Evolutionary conservation across 768 basidiomycete species (phyloP), one percentile per base, ranked within the genome.

Genomic region (Goffeauzyma gilvescens): DNA sequence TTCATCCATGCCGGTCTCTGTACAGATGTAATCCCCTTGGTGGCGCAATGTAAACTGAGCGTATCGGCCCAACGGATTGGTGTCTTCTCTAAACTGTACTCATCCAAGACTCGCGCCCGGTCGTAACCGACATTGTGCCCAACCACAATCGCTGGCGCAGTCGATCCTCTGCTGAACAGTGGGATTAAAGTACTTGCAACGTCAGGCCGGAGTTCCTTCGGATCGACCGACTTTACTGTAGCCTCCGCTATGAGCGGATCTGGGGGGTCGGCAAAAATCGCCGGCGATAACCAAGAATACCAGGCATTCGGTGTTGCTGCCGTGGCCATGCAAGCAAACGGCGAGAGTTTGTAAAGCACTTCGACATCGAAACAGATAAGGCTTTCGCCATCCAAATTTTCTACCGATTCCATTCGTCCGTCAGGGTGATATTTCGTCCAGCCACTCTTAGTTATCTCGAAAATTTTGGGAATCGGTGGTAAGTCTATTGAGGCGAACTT

Each of bases 61-160:
- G 90, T 98, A 60, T 96, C 90, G 37, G 95, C 63, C 58, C 81
- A 98, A 5, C 89, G 75, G 25, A 72, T 86, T 38, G 71, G 64
- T 0, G 79, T 80, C 1, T 72, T 70, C 2, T 65, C 53, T 5
- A 90, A 58, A 49, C 66, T 66, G 58, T 96, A 96, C 61, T 98
- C 93, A 49, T 90, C 81, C 23, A 63, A 59, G 25, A 90, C 67
- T 9, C 89, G 72, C 13, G 75, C 78, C 14, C 89, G 75, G 62
- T 98, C 93, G 61, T 86, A 96, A 1, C 86, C 81, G 32, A 96
- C 78, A 55, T 93, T 93, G 63, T 98, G 93, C 2, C 93, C 90
- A 23, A 95, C 76, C 20, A 95, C 67, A 23, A 95, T 58, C 12
- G 76, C 72, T 1, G 78, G 68, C 0, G 60, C 50, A 9, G 58